phyloP scores from a whole-genome alignment of 2,329 filamentous ascomycete species.

The Zopfia rhizophila region DNA sequence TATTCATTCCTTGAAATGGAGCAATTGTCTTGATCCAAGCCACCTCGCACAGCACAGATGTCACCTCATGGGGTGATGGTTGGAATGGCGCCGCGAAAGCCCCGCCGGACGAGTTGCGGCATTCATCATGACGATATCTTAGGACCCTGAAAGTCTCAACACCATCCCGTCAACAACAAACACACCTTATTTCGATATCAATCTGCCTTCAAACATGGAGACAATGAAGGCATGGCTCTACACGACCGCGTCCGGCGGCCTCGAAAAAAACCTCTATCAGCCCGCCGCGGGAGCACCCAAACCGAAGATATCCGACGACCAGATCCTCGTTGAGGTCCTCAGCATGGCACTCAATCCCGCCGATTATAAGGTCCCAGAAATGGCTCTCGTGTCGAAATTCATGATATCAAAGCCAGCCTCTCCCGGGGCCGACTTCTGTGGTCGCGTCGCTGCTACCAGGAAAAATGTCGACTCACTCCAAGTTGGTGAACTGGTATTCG shows the following conservation, averaged over 20 bases:
- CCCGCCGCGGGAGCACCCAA: conserved; percentile 55
- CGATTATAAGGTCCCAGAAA: conserved; percentile 72
- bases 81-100: no score
- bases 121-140: no score
- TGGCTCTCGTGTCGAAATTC: conserved; percentile 54
- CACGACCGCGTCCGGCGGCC: conserved; percentile 54
- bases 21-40: no score
- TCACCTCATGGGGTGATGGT: no score
- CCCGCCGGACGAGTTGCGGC: no score
- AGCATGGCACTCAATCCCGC: conserved; percentile 68
- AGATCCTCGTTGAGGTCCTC: conserved; percentile 67
- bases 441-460: conserved; percentile 56
- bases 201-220: conserved; percentile 28
- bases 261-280: conserved; percentile 66
- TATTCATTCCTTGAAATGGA: no score
- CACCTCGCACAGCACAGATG: no score
- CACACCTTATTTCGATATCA: no score
- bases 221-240: conserved; percentile 71
- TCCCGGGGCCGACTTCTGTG: conserved; percentile 64
- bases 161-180: no score
- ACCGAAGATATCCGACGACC: conserved; percentile 49
- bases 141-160: no score
- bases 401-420: conserved; percentile 55
- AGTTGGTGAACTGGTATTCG: conserved; percentile 54
- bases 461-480: conserved; percentile 38